Evolutionary conservation across 495 filamentous ascomycete genomes (phyloP), one percentile per base, ranked within the genome.

Genomic region (Rhypophila decipiens): DNA sequence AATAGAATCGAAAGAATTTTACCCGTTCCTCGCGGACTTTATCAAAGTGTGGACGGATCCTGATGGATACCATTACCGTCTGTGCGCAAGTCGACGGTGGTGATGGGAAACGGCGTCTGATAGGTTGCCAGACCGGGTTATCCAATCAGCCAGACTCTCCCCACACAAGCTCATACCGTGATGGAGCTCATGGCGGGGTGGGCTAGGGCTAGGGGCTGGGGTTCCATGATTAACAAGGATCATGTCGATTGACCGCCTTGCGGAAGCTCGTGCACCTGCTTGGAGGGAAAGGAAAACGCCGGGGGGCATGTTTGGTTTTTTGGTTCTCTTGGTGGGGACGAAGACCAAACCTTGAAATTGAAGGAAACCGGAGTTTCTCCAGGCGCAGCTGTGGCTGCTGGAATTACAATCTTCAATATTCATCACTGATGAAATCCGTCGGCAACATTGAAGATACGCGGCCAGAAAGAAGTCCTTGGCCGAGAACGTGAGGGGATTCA

Each of bases 1-100:
- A 57, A 36, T 23, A 47, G 31, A 35, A 39, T 42, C 5, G 49
- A n/a, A n/a, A n/a, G 27, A 31, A 31, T 31, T 31, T 31, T 31
- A 31, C 27, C n/a, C 27, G 27, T 39, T 43, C 43, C 50, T 48
- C 45, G 40, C 50, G 40, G 50, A 47, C 44, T 45, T n/a, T 47
- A 48, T 49, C 56, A 45, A 39, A 54, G 33, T 33, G 35, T 23
- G 46, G 48, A 33, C 51, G 20, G 53, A 51, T 56, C 49, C 49
- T 48, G 53, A 47, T 52, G 47, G 47, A 27, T 22, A 47, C 31
- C 19, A 51, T 60, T 54, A 47, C 31, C 19, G 54, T 60, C 57
- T 57, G 57, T 60, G 57, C 57, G 53, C 40, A 22, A 10, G 27
- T 24, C 12, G 21, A 48, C 39, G 20, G 42, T 60, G 57, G 57